These are phyloP conservation scores for Vitis hybrid DNA, from an alignment of 177 flowering plant genomes.

Conservation along the genomic window DNA sequence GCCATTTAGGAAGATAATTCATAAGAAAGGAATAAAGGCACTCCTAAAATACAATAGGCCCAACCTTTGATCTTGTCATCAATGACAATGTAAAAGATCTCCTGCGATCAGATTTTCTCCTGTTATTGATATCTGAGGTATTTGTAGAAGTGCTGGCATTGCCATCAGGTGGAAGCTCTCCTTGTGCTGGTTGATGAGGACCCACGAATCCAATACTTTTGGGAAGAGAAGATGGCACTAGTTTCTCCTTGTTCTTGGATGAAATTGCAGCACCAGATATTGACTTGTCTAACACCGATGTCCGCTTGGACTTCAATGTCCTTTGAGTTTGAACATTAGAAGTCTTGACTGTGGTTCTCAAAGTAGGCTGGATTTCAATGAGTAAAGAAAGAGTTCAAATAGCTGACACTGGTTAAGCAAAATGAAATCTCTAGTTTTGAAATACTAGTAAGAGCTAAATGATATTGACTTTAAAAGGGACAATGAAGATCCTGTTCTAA, in stretches of 20 bases:
- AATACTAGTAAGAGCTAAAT: background rate
- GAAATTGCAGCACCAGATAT: constrained; percentile 24
- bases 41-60: background rate
- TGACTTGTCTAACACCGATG: constrained; percentile 25
- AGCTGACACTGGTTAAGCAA: background rate
- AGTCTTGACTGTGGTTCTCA: constrained; percentile 19
- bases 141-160: constrained; percentile 13
- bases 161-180: constrained; percentile 26
- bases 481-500: background rate
- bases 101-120: constrained; percentile 50
- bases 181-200: constrained; percentile 25
- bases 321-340: constrained; percentile 22
- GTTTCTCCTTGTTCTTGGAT: constrained; percentile 27
- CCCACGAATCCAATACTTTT: constrained; percentile 18
- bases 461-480: background rate
- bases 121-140: constrained; percentile 19
- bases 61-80: constrained; percentile 68
- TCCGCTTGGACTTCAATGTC: constrained; percentile 32
- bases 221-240: constrained; percentile 14
- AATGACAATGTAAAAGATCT: constrained; percentile 71
- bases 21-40: background rate
- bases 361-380: constrained; percentile 32
- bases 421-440: background rate
- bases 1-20: constrained; percentile 2
- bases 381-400: background rate